Base-by-base conservation (phyloP, 2,329 filamentous ascomycete genomes). In the Exutisphaerella laricina region DNA sequence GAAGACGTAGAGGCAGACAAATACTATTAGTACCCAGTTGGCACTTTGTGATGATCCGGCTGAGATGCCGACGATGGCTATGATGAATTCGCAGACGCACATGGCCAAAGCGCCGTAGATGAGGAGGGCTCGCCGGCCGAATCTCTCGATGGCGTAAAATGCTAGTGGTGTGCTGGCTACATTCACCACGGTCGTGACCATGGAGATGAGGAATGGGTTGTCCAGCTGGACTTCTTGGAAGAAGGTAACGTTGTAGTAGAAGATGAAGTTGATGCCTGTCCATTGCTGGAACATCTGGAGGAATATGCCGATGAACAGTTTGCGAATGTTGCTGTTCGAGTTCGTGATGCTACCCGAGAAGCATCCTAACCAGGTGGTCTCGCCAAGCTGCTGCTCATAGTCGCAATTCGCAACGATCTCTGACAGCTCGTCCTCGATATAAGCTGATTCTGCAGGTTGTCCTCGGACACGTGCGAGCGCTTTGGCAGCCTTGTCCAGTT, bases 261-360 rank as follows among this genome's bases (percentile, higher is more conserved):
- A 92, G 72, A 94, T 87, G 70, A 92, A 94, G 75, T 94, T 94
- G 69, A 94, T 85, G 70, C 87, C 87, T n/a, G 86, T 89, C 77
- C 77, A 69, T 53, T 74, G 71, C 52, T 74, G 70, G 59, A 71
- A 67, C 66, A 71, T 70, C 46, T 74, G 70, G 5, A 73, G 54
- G 1, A 62, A 55, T 31, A 66, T 65, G 22, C 70, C 71, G 31
- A 74, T 66, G 43, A 71, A 58, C 28, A 70, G 61, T 37, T 71
- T 70, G 37, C 70, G 69, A n/a, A 68, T 53, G 48, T 73, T 73
- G 44, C 70, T 73, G 61, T 71, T 73, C 16, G 74, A 68, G 41
- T 70, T 66, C 58, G 64, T 70, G 46, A 77, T 61, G 36, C 70
- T 71, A 32, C 78, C 78, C 12, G 61, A 63, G 68, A 82, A 81